Percentiles rank a stretch among this genome's conserved stretches.
Conservation (phyloP, 192 early-diverging fungal species). For the Backusella morwellensis region DNA sequence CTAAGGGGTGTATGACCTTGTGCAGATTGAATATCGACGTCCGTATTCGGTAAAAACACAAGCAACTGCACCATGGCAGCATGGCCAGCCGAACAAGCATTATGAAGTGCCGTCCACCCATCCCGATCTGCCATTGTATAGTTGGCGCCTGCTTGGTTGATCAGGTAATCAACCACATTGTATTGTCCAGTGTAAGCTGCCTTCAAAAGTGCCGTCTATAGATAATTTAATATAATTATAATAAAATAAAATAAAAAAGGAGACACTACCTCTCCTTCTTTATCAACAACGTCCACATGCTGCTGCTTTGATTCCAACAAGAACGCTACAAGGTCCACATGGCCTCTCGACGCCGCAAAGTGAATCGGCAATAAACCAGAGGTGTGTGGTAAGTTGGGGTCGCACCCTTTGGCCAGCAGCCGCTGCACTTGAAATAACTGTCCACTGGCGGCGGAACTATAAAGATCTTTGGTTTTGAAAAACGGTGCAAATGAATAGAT, state of each 20-base stretch:
- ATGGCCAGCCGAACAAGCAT: slow-evolving; percentile 58
- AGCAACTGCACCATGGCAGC: slow-evolving; percentile 50
- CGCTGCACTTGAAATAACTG: neutral
- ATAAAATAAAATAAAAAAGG: neutral
- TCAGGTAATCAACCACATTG: slow-evolving; percentile 53
- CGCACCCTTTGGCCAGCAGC: neutral
- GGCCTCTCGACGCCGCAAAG: slow-evolving; percentile 53
- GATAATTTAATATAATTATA: neutral
- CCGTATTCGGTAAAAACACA: slow-evolving; percentile 44
- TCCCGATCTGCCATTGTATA: slow-evolving; percentile 59
- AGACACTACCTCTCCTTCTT: slow-evolving; percentile 54
- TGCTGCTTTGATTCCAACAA: slow-evolving; percentile 55
- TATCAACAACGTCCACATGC: slow-evolving; percentile 55
- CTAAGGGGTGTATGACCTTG: slow-evolving; percentile 68
- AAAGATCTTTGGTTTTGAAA: neutral
- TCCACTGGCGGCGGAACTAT: neutral
- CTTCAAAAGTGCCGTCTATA: slow-evolving; percentile 64
- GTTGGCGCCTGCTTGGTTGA: slow-evolving; percentile 49
- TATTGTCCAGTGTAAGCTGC: slow-evolving; percentile 62
- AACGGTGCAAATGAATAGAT: neutral
- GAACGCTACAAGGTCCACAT: slow-evolving; percentile 46
- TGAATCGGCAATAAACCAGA: slow-evolving; percentile 57
- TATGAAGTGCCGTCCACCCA: slow-evolving; percentile 77
- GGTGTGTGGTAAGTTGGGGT: neutral
- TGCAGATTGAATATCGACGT: slow-evolving; percentile 54